Conservation (phyloP, 345 rosid species). For the Brassica incana region DNA sequence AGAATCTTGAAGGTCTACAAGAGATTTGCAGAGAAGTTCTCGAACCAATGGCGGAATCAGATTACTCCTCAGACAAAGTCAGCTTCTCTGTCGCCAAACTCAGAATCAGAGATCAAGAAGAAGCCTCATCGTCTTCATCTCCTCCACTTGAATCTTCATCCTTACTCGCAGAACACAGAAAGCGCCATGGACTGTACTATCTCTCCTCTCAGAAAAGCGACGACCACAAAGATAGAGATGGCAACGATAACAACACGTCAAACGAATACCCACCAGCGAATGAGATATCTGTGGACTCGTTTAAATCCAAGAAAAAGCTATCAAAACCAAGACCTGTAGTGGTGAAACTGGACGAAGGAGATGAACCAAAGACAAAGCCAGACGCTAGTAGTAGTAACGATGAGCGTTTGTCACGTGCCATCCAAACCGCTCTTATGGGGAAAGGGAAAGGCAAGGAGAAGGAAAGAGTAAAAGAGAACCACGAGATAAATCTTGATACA, state of each 20-base stretch:
- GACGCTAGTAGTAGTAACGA: conserved; percentile 34
- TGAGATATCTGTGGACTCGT: conserved; percentile 63
- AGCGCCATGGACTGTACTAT: conserved; percentile 80
- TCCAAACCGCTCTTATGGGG: conserved; percentile 71
- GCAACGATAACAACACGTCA: conserved; percentile 16
- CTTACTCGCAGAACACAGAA: conserved; percentile 82
- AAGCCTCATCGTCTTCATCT: conserved; percentile 42
- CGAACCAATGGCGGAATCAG: conserved; percentile 46
- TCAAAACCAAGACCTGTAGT: conserved; percentile 90
- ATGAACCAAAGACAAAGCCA: conserved; percentile 37
- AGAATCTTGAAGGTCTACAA: conserved; percentile 71
- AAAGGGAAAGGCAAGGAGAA: conserved; percentile 56
- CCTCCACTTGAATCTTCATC: conserved; percentile 59
- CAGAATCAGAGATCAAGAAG: conserved; percentile 55
- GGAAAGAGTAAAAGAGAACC: conserved; percentile 59
- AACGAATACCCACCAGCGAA: conserved; percentile 85
- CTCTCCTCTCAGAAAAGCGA: conserved; percentile 65
- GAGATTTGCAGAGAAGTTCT: conserved; percentile 52
- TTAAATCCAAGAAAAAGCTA: conserved; percentile 55
- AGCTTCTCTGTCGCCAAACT: conserved; percentile 43
- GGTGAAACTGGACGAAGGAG: conserved; percentile 81
- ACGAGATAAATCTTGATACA: conserved; percentile 47
- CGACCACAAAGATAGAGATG: conserved; percentile 17
- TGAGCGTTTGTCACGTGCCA: conserved; percentile 61
- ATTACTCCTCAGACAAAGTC: conserved; percentile 46